Percentiles rank a stretch among this genome's conserved stretches.
Conservation (phyloP, 2,329 filamentous ascomycete species). For the Botrytis sinoallii region DNA sequence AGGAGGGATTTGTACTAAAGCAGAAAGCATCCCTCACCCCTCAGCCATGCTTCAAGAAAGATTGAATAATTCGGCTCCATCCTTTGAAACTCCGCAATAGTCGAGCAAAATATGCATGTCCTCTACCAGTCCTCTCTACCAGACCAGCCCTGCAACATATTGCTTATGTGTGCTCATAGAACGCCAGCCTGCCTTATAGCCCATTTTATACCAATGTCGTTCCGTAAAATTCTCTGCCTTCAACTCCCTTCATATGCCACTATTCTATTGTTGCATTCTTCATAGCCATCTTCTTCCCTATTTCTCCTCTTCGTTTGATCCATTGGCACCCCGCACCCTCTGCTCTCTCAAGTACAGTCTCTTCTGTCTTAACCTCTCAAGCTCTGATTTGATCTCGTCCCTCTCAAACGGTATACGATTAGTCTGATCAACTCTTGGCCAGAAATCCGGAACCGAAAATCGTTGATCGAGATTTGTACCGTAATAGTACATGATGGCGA, state of each 20-base stretch:
- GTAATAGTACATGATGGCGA: constrained; percentile 99
- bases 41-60: not conserved
- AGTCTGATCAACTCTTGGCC: constrained; percentile 78
- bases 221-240: too few relatives aligned
- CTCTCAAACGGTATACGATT: constrained; percentile 73
- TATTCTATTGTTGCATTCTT: not conserved
- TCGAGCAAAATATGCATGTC: not conserved
- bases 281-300: not conserved
- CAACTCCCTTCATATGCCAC: not conserved
- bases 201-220: constrained; percentile 4
- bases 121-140: not conserved
- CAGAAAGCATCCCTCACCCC: not conserved
- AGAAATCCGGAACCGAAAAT: constrained; percentile 88
- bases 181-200: constrained; percentile 1
- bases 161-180: not conserved
- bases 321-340: constrained; percentile 34
- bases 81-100: not conserved
- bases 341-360: constrained; percentile 38
- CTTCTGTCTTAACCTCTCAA: constrained; percentile 35
- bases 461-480: constrained; percentile 94
- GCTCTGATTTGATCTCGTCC: constrained; percentile 78
- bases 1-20: not conserved
- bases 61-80: not conserved
- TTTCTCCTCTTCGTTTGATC: constrained; percentile 12
- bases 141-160: not conserved